Evolutionary conservation across 164 flowering plant genomes (phyloP), one percentile per base, ranked within the genome.

Genomic region (Kingdonia uniflora): DNA sequence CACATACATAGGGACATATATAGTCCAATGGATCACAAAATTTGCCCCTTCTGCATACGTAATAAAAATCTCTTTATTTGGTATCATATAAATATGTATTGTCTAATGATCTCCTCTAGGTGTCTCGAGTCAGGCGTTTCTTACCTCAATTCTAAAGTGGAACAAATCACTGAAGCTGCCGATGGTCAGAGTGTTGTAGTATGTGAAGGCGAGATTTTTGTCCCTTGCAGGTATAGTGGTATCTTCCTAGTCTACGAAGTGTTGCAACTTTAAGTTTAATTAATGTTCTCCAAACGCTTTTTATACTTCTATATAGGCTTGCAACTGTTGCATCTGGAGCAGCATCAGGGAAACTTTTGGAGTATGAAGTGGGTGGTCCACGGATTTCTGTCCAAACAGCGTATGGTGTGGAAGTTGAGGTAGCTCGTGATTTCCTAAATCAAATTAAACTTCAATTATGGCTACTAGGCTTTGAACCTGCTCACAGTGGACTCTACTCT

Each of bases 251-350:
- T 6, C 13, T 19, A 16, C 51, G 26, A 41, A 21, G 51, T 26
- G 14, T 2, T 46, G 20, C 37, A 19, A 3, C 12, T 17, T 15
- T 21, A 14, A 22, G 37, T 11, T 7, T 13, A 19, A n/a, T n/a
- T 19, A 26, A 29, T 49, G 15, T 12, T 57, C 56, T 54, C 49
- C 55, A 53, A 26, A 49, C 54, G 55, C 57, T 21, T 41, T 14
- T 41, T 19, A 49, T 55, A n/a, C 22, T 22, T 35, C 41, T 48
- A 52, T 55, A n/a, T 66, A 92, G 99, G 91, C 86, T 92, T 68
- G 96, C 84, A 42, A 80, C 85, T 61, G 99, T 92, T 74, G 99
- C 99, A 67, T 88, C 99, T 43, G 99, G 96, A 69, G 99, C 95
- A 64, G 96, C 99, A 61, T 92, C 99, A 37, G 99, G 99, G 54